Evolutionary conservation across 2,329 filamentous ascomycete species (phyloP).

Genomic region (Purpureocillium takamizusanense): DNA sequence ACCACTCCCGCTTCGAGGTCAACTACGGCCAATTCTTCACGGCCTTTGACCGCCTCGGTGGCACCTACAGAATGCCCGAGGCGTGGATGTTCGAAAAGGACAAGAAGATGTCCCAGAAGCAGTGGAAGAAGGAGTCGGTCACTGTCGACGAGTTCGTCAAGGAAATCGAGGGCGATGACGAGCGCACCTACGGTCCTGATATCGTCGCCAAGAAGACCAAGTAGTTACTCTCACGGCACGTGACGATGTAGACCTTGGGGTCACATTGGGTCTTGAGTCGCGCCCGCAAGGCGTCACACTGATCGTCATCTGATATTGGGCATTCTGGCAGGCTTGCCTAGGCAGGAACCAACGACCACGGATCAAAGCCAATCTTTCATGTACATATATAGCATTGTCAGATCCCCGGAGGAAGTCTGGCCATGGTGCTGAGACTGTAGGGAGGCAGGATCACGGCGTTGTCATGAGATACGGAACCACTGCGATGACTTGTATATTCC

Average conservation of each 20-base stretch:
- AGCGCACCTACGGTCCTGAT: conserved; percentile 34
- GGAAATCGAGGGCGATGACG: conserved; percentile 55
- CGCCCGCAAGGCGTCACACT: too few species aligned
- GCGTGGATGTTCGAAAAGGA: conserved; percentile 76
- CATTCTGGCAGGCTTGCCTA: too few species aligned
- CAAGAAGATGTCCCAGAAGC: conserved; percentile 71
- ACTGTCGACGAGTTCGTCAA: conserved; percentile 70
- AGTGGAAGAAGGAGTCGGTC: conserved; percentile 69
- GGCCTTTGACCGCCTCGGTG: conserved; percentile 79
- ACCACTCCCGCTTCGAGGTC: conserved; percentile 52
- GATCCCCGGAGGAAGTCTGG: too few species aligned
- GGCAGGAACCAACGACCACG: too few species aligned
- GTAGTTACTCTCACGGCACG: neutral
- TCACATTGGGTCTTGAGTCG: too few species aligned
- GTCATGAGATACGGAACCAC: conserved; percentile 1
- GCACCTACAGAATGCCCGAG: conserved; percentile 80
- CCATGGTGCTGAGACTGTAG: neutral
- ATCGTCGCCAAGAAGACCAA: conserved; percentile 24
- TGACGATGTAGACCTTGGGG: neutral
- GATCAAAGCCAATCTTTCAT: too few species aligned
- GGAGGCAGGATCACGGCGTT: neutral
- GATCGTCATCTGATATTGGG: too few species aligned
- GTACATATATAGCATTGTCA: neutral
- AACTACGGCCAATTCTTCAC: conserved; percentile 96
- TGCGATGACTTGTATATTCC: conserved; percentile 12